Evolutionary conservation across 2,329 filamentous ascomycete species (phyloP).

Genomic region (Domatiomyces catenatus): DNA sequence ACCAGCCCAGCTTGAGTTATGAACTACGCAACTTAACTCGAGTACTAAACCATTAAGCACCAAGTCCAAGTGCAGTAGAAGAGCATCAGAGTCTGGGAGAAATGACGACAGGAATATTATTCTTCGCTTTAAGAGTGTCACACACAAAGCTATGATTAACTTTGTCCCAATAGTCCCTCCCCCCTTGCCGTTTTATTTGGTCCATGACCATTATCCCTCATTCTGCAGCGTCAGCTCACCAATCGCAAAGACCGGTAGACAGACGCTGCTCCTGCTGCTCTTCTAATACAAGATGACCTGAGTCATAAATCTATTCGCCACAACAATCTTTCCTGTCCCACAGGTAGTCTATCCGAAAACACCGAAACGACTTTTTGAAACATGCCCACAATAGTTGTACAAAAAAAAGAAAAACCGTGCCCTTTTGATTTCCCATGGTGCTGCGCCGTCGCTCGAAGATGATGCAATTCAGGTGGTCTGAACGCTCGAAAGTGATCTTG

Average conservation of each 20-base stretch:
- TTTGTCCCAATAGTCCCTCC: slow-evolving; percentile 3
- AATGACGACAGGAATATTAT: neutral
- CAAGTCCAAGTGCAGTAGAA: neutral
- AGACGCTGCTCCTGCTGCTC: neutral
- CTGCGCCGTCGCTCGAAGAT: slow-evolving; percentile 15
- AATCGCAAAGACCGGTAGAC: neutral
- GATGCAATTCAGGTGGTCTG: slow-evolving; percentile 10
- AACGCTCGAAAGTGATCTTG: slow-evolving; percentile 14
- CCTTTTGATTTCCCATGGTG: slow-evolving; percentile 6
- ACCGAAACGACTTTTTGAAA: slow-evolving; percentile 12
- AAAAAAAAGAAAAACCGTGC: slow-evolving; percentile 15
- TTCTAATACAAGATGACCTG: slow-evolving; percentile 14
- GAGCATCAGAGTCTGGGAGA: neutral
- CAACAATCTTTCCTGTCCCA: slow-evolving; percentile 3
- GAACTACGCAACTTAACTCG: neutral
- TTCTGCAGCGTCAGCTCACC: neutral
- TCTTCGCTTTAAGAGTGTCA: neutral
- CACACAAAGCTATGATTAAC: neutral
- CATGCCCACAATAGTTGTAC: slow-evolving; percentile 15
- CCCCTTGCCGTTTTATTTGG: slow-evolving; percentile 2
- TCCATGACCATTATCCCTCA: neutral
- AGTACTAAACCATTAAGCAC: neutral
- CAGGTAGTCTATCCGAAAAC: slow-evolving; percentile 11
- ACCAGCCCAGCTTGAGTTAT: neutral
- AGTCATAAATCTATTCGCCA: slow-evolving; percentile 14